These are phyloP conservation scores for Caryopteris hybrid DNA, from an alignment of 305 asterid genomes.

Conservation along the genomic window DNA sequence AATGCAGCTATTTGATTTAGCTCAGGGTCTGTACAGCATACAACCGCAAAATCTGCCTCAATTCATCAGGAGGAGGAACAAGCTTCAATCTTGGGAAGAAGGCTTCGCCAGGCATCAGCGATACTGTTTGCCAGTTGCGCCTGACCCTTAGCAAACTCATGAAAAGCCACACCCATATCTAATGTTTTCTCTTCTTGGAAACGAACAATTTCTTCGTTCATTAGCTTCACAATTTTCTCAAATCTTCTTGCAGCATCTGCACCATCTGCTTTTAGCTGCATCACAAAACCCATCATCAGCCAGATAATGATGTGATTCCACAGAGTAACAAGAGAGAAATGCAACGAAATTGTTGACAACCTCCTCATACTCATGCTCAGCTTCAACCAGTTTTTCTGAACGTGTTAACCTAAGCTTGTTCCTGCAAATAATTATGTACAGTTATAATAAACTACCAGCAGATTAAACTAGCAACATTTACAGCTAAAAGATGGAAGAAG, in stretches of 20 bases:
- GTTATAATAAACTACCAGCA: constrained; percentile 4
- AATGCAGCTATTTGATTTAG: background rate
- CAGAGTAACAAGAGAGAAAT: background rate
- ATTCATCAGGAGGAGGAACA: constrained; percentile 35
- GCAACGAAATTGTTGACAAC: constrained; percentile 32
- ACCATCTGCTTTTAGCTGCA: constrained; percentile 89
- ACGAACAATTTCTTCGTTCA: constrained; percentile 80
- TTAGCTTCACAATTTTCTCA: constrained; percentile 64
- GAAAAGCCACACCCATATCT: constrained; percentile 92
- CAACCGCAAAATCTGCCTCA: constrained; percentile 16
- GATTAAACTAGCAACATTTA: background rate
- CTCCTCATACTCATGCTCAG: constrained; percentile 87
- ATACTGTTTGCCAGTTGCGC: constrained; percentile 66
- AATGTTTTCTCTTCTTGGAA: constrained; percentile 93
- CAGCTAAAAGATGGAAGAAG: background rate
- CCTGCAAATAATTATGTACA: constrained; percentile 39
- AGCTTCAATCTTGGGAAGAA: constrained; percentile 92
- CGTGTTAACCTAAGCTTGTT: constrained; percentile 78
- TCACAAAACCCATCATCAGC: constrained; percentile 16
- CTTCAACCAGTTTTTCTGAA: constrained; percentile 78
- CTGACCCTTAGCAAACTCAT: constrained; percentile 91
- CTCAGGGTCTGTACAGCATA: constrained; percentile 29
- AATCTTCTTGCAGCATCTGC: constrained; percentile 71
- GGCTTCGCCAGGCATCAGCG: constrained; percentile 94
- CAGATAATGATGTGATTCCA: background rate